Evolutionary conservation across 1,284 basidiomycete genomes (phyloP), one percentile per base, ranked within the genome.

Genomic region (Sparassis latifolia): DNA sequence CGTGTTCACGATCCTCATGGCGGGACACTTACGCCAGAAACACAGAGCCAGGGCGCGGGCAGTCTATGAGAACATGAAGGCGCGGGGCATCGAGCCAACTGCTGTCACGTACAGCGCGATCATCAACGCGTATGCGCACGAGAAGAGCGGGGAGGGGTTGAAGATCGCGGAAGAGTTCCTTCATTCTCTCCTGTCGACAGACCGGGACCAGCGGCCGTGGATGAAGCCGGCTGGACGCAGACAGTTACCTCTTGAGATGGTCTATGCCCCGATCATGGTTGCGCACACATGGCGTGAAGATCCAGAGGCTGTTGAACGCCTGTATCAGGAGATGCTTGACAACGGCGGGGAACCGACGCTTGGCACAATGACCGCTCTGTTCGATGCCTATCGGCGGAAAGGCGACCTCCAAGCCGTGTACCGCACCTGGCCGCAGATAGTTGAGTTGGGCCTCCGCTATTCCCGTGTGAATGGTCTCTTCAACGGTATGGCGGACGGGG

Each of bases 1-100:
- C 61, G 74, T 86, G 45, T 79, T 92, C 56, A 92, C 92, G n/a
- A 87, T 92, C 63, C 71, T 98, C 58, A 87, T 98, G 70, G 77
- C 82, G 20, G 91, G 86, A 1, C 87, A 86, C 63, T 71, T 97
- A 43, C 82, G 84, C 20, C 57, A 62, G 0, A 78, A 81, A 1
- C 70, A 88, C 42, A 73, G 74, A 47, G 59, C 64, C 2, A 73
- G 71, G 44, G 93, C 93, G 1, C 82, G 77, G 65, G 74, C 69
- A 2, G 76, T 91, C 29, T 88, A 90, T 61, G 80, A 89, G 42
- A 79, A 86, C 50, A 95, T 98, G 86, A 66, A 72, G 12, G 59
- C 67, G 3, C 78, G 83, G 3, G 82, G 82, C 2, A 77, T 97
- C 20, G 61, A 80, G 44, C 90, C 90, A 0, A 82, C 75, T 4